A percentile compares a stretch with the other conserved stretches of the same genome.
phyloP scores from a whole-genome alignment of 495 filamentous ascomycete species.

The Neurospora sp. region DNA sequence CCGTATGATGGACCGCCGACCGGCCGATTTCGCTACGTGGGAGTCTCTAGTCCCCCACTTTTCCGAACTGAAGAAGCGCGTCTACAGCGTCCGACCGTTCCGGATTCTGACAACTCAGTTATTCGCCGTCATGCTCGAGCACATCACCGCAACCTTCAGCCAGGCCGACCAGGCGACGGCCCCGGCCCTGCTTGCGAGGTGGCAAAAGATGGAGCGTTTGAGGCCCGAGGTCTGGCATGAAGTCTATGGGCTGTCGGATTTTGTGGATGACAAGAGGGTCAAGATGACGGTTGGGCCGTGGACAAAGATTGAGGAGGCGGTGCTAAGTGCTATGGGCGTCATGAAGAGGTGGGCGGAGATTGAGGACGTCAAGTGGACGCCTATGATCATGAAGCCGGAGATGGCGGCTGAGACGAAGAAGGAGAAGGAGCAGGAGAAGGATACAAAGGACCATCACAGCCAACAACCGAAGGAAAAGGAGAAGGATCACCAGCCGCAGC shows the following conservation, averaged over 20 bases:
- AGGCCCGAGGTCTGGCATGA: slow-evolving; percentile 19
- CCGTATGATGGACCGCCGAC: slow-evolving; percentile 14
- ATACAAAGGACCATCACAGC: neutral
- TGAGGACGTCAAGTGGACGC: slow-evolving; percentile 23
- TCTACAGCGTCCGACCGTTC: slow-evolving; percentile 15
- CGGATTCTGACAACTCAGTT: slow-evolving; percentile 23
- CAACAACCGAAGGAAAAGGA: neutral
- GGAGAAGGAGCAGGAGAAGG: slow-evolving; percentile 4
- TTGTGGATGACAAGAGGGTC: slow-evolving; percentile 16
- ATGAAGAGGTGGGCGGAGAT: slow-evolving; percentile 23
- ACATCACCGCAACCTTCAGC: slow-evolving; percentile 19
- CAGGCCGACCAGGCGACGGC: slow-evolving; percentile 15
- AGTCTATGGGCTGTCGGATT: slow-evolving; percentile 4
- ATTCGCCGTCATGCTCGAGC: slow-evolving; percentile 27
- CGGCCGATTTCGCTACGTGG: slow-evolving; percentile 16
- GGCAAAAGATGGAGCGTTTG: slow-evolving; percentile 8
- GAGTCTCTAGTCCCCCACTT: slow-evolving; percentile 24
- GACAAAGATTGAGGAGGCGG: slow-evolving; percentile 23
- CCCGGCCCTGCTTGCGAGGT: slow-evolving; percentile 5
- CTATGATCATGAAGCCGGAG: slow-evolving; percentile 5
- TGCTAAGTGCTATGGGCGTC: slow-evolving; percentile 14
- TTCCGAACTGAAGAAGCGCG: slow-evolving; percentile 17
- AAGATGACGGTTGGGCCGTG: slow-evolving; percentile 25
- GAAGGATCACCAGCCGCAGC: neutral
- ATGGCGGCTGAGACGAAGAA: neutral